These are phyloP conservation scores for Flaveria linearis DNA, from an alignment of 129 eudicot genomes.

Conservation along the genomic window DNA sequence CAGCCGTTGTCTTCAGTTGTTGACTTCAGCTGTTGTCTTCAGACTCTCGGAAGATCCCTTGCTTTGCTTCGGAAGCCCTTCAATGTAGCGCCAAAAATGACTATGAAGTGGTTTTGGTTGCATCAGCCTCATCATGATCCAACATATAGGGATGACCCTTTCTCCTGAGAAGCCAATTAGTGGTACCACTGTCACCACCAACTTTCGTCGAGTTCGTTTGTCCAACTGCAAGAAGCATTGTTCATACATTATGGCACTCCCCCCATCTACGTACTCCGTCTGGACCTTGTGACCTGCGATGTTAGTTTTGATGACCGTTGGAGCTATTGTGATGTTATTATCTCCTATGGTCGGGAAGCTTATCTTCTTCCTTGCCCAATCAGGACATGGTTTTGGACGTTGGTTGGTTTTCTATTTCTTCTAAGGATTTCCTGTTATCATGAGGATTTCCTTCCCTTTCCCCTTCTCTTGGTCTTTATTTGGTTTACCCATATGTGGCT, in stretches of 20 bases:
- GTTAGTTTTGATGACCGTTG: neutral
- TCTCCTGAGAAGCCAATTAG: too few species aligned
- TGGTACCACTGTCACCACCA: too few species aligned
- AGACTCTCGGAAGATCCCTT: too few species aligned
- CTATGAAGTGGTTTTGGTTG: too few species aligned
- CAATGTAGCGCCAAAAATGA: too few species aligned
- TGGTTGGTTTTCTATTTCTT: neutral
- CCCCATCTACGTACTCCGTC: neutral
- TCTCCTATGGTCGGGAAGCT: neutral
- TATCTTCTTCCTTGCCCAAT: neutral
- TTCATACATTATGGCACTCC: neutral
- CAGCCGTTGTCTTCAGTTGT: too few species aligned
- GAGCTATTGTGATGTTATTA: accelerated
- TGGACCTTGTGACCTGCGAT: neutral
- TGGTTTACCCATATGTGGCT: accelerated
- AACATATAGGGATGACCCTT: too few species aligned
- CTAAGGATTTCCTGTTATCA: accelerated
- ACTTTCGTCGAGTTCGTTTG: neutral
- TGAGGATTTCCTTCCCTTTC: neutral
- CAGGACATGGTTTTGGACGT: too few species aligned
- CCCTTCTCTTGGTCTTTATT: neutral
- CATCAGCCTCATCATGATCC: too few species aligned
- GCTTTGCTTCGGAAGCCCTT: too few species aligned
- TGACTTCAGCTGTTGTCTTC: too few species aligned
- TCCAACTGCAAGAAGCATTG: neutral